Evolutionary conservation across 768 basidiomycete genomes (phyloP), one percentile per base, ranked within the genome.

Genomic region (Lentinula raphanica): DNA sequence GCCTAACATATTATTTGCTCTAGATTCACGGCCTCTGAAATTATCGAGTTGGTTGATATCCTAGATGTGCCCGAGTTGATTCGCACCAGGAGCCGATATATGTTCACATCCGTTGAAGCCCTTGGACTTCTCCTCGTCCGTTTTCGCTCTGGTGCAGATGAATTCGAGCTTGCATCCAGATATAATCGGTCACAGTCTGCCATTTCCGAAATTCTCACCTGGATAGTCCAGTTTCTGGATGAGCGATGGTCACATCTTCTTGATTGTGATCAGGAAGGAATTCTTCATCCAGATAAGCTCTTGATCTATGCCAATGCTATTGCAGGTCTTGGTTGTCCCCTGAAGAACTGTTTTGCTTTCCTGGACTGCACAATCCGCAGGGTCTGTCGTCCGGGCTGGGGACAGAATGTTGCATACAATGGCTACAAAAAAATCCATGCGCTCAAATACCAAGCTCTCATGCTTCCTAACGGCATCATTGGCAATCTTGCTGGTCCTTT

Each of bases 391-490:
- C 67, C 67, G 2, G 36, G 49, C 8, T n/a, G 32, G 25, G 58
- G 35, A 12, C 67, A 68, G 28, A 49, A 61, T 2, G 49, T 59
- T 44, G 64, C 58, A 0, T 68, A 67, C 40, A 68, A 66, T 39
- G 66, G 67, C 1, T 59, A 64, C 51, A 68, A 67, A 68, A 68
- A 48, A 67, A 39, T 32, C 66, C 67, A 27, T 62, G 53, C 7
- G n/a, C n/a, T n/a, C n/a, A n/a, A n/a, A n/a, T n/a, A n/a, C n/a
- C n/a, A n/a, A n/a, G n/a, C n/a, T n/a, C 21, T 68, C 15, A 62
- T 28, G n/a, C 23, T 62, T 11, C 67, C 66, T 12, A 60, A 68
- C 56, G 64, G 67, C 27, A 32, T 67, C 5, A 58, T 64, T 39
- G 64, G 53, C 7, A 61, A 59, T 49, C 44, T 65, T 2, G 60